Evolutionary conservation across 176 grass and related monocot species (phyloP), one percentile per base, ranked within the genome.

Genomic region (Puccinellia tenuiflora): DNA sequence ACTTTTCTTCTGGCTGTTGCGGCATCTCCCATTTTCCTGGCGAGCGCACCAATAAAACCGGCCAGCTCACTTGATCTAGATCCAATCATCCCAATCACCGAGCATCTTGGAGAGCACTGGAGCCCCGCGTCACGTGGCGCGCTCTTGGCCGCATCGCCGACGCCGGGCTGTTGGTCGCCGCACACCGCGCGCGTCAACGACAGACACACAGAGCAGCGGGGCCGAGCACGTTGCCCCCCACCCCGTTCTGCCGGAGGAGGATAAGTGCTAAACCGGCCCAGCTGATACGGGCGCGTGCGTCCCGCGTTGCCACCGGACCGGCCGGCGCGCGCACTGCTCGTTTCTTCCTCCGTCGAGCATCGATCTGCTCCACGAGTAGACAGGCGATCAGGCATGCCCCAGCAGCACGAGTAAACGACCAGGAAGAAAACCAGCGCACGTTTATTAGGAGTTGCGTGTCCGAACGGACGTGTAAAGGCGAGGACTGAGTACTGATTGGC

Each of bases 401-500:
- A n/a, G n/a, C n/a, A n/a, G n/a, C n/a, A n/a, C n/a, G n/a, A n/a
- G n/a, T n/a, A n/a, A n/a, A n/a, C 37, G 12, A 47, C 3, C 12
- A 25, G 20, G 48, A 54, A 7, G 43, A 24, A 51, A 53, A 68
- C 2, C 1, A 13, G 34, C 34, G 5, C 80, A 57, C 51, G 37
- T n/a, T n/a, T 30, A 54, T 31, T 0, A 42, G 51, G 10, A 70
- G 72, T 85, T 69, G 22, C 87, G 82, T 89, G 60, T 26, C 17
- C 9, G 42, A 50, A 39, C 0, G 8, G 30, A 31, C 75, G n/a
- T 38, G 38, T 61, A 14, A 14, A 5, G 20, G 48, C 2, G 61
- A 40, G 0, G 87, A 85, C 51, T 61, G 61, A 40, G 0, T 82
- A 85, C 51, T 61, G 71, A 89, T 85, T 53, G 72, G 71, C 2